phyloP scores from a whole-genome alignment of 2,329 filamentous ascomycete species.

The Pseudogymnoascus sp. region DNA sequence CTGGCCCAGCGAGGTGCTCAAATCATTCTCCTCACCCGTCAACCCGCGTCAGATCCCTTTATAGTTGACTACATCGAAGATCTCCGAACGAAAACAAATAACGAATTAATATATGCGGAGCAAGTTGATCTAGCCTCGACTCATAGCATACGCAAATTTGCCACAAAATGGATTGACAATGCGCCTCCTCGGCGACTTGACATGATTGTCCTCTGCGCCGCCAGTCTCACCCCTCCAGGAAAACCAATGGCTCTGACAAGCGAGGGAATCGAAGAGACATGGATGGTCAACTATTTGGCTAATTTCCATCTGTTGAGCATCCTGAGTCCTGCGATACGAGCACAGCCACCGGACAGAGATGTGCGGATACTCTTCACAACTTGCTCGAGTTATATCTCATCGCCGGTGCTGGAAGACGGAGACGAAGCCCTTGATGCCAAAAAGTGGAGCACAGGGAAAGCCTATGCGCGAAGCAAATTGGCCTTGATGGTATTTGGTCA shows the following conservation, averaged over 20 bases:
- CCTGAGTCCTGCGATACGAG: slow-evolving; percentile 77
- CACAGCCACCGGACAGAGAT: slow-evolving; percentile 88
- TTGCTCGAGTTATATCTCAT: slow-evolving; percentile 79
- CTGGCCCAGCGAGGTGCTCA: slow-evolving; percentile 80
- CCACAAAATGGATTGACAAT: slow-evolving; percentile 97
- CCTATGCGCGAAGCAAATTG: slow-evolving; percentile 61
- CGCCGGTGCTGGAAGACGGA: slow-evolving; percentile 53
- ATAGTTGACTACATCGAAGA: slow-evolving; percentile 89
- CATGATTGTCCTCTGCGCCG: slow-evolving; percentile 81
- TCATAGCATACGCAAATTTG: slow-evolving; percentile 86
- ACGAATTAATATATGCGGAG: slow-evolving; percentile 88
- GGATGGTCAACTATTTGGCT: slow-evolving; percentile 90
- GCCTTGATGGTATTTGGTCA: slow-evolving; percentile 83
- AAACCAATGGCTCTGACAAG: slow-evolving; percentile 50
- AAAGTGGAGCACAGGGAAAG: slow-evolving; percentile 45
- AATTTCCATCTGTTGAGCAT: slow-evolving; percentile 95
- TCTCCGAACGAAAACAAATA: slow-evolving; percentile 64
- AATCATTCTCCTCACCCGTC: slow-evolving; percentile 78
- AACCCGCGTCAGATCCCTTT: slow-evolving; percentile 74
- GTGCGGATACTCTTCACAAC: slow-evolving; percentile 80
- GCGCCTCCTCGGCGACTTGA: slow-evolving; percentile 80
- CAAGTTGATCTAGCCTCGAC: slow-evolving; percentile 83
- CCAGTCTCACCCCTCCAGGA: slow-evolving; percentile 63
- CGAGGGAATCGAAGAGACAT: slow-evolving; percentile 80
- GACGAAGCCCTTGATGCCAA: slow-evolving; percentile 34